A percentile compares a stretch with the other conserved stretches of the same genome.
These are phyloP conservation scores for Piper betle DNA, from an alignment of 164 flowering plant genomes.

Conservation along the genomic window DNA sequence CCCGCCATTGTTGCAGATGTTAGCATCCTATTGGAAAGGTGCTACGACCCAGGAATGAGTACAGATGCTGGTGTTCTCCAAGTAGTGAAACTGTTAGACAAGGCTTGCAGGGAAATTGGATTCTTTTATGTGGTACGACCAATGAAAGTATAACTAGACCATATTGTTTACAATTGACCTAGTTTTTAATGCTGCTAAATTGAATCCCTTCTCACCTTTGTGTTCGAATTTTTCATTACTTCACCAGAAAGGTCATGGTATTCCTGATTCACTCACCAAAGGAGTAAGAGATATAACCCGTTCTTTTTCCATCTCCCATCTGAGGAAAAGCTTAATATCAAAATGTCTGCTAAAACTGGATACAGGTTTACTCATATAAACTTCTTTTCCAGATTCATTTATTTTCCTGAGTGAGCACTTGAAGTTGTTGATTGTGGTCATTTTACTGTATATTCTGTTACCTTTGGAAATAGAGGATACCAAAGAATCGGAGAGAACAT, in stretches of 20 bases:
- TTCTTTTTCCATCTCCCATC: conserved; percentile 50
- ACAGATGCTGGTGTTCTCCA: conserved; percentile 44
- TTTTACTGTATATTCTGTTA: conserved; percentile 1
- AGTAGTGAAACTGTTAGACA: conserved; percentile 55
- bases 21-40: conserved; percentile 50
- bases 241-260: conserved; percentile 73
- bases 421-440: background rate
- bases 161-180: background rate
- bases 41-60: conserved; percentile 52
- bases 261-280: conserved; percentile 63
- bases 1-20: conserved; percentile 36
- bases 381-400: background rate
- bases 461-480: conserved; percentile 54
- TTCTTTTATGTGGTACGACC: conserved; percentile 82
- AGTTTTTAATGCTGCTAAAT: too few species aligned
- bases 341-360: conserved; percentile 63
- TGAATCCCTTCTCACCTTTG: background rate
- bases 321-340: conserved; percentile 75
- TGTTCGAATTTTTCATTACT: conserved; percentile 8
- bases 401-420: background rate
- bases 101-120: conserved; percentile 77
- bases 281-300: conserved; percentile 45
- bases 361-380: conserved; percentile 38
- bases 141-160: background rate
- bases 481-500: conserved; percentile 80